These are phyloP conservation scores for Hyphopichia fennica DNA, from an alignment of 1,139 yeast species.

Conservation along the genomic window DNA sequence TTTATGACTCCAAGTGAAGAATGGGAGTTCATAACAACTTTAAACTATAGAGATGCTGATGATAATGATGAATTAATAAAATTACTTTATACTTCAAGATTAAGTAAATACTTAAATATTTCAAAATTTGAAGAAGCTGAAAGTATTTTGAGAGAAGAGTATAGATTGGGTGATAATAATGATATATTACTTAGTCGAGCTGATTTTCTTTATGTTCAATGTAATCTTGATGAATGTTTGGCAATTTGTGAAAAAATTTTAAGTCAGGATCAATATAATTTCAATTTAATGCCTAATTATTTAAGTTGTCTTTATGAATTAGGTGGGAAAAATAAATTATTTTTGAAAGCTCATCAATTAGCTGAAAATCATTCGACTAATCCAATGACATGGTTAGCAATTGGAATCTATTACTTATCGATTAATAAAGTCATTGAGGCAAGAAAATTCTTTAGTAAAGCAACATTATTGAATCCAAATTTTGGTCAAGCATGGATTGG, in stretches of 20 bases:
- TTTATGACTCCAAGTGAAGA: constrained; percentile 84
- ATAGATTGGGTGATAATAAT: constrained; percentile 63
- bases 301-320: constrained; percentile 84
- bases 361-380: constrained; percentile 84
- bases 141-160: constrained; percentile 64
- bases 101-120: constrained; percentile 71
- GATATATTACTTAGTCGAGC: constrained; percentile 74
- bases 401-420: constrained; percentile 84
- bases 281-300: constrained; percentile 75
- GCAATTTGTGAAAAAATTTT: constrained; percentile 68
- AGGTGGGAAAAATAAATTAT: constrained; percentile 79
- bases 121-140: constrained; percentile 67
- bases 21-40: constrained; percentile 70
- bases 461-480: constrained; percentile 84
- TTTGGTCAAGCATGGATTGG: constrained; percentile 98
- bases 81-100: constrained; percentile 70
- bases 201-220: constrained; percentile 71
- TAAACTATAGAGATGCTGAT: constrained; percentile 75
- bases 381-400: constrained; percentile 89
- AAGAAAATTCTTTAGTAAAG: constrained; percentile 81
- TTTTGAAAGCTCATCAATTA: constrained; percentile 77
- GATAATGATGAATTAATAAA: constrained; percentile 79
- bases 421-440: constrained; percentile 79
- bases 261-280: constrained; percentile 66
- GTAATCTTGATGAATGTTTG: constrained; percentile 77